Conservation (phyloP, 306 rosid species). For the Trifolium repens region DNA sequence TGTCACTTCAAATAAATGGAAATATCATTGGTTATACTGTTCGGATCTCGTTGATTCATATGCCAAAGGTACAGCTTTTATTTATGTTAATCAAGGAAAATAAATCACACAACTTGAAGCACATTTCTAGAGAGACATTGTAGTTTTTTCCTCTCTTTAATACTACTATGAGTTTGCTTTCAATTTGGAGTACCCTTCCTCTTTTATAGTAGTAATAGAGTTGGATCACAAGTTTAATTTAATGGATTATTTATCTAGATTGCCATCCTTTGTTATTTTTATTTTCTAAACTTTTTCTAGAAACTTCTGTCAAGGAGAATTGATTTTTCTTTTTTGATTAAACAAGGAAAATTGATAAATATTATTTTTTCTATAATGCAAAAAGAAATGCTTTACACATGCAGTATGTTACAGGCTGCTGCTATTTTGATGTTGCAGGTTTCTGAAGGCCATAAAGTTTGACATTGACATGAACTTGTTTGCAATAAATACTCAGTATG, state of each 20-base stretch:
- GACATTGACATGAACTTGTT: slow-evolving; percentile 59
- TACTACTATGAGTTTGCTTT: not conserved
- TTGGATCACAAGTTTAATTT: slow-evolving; percentile 9
- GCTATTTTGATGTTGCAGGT: slow-evolving; percentile 61
- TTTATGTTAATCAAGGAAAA: slow-evolving; percentile 15
- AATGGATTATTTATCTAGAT: slow-evolving; percentile 22
- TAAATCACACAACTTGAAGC: slow-evolving; percentile 1
- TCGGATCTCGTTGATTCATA: slow-evolving; percentile 30
- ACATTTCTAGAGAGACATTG: slow-evolving; percentile 21
- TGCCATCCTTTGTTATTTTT: slow-evolving; percentile 14
- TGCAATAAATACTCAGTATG: no score
- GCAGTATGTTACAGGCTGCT: slow-evolving; percentile 30
- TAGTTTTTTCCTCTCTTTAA: slow-evolving; percentile 30
- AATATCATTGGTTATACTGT: not conserved
- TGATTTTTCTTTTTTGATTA: not conserved
- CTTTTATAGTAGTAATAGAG: not conserved
- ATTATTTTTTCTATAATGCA: slow-evolving; percentile 4
- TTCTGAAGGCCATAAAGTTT: slow-evolving; percentile 88
- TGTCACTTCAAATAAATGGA: slow-evolving; percentile 24
- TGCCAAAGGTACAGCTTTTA: slow-evolving; percentile 18
- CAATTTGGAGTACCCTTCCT: slow-evolving; percentile 16
- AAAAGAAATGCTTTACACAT: slow-evolving; percentile 2
- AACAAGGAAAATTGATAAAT: not conserved
- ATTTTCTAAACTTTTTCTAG: slow-evolving; percentile 11
- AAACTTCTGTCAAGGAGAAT: not conserved